Percentiles rank a stretch among this genome's conserved stretches.
These are phyloP conservation scores for Aspergillus affinis DNA, from an alignment of 495 filamentous ascomycete species.

Conservation along the genomic window DNA sequence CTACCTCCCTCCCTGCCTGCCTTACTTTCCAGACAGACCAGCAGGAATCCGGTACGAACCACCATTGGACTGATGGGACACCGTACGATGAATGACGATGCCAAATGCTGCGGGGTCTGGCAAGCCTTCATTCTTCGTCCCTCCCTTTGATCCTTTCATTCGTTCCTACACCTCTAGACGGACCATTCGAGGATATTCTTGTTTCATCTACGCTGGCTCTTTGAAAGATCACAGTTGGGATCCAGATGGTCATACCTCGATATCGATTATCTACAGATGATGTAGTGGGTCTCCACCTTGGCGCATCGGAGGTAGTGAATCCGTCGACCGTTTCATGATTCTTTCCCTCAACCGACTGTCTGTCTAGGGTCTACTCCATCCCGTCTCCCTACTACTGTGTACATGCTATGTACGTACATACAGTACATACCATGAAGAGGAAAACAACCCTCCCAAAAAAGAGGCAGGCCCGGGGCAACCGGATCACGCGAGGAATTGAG, in stretches of 20 bases:
- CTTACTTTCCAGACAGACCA: background rate
- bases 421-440: too few relatives aligned
- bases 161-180: too few relatives aligned
- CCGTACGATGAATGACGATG: background rate
- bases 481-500: conserved; percentile 39
- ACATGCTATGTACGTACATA: too few relatives aligned
- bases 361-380: too few relatives aligned
- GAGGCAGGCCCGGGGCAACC: conserved; percentile 25
- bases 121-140: background rate
- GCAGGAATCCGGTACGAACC: background rate
- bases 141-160: too few relatives aligned
- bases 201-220: too few relatives aligned
- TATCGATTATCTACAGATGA: too few relatives aligned
- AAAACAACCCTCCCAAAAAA: background rate
- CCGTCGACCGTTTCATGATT: background rate
- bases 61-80: background rate
- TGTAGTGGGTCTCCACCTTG: background rate
- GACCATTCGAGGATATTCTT: too few relatives aligned
- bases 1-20: background rate
- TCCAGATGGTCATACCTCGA: too few relatives aligned
- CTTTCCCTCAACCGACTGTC: too few relatives aligned
- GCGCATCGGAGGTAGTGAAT: background rate
- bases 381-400: too few relatives aligned
- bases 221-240: too few relatives aligned
- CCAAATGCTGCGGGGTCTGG: background rate